Percentiles rank a stretch among this genome's conserved stretches.
Conservation (phyloP, 1,139 yeast species). For the Nematodospora anomalae region DNA sequence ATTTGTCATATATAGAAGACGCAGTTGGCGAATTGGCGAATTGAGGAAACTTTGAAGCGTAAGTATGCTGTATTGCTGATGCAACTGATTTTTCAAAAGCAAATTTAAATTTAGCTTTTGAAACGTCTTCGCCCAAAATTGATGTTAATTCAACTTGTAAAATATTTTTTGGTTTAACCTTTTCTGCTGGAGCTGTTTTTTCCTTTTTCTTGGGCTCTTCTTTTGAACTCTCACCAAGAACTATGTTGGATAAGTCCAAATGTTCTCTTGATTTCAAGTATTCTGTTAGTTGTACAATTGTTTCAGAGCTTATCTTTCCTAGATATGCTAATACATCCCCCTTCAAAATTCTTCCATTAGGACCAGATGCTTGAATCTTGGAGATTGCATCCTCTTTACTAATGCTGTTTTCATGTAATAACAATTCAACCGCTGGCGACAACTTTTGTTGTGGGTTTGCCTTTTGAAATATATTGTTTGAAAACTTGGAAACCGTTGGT, state of each 20-base stretch:
- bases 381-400: conserved; percentile 66
- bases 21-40: conserved; percentile 47
- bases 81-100: conserved; percentile 34
- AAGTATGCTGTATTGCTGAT: conserved; percentile 35
- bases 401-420: conserved; percentile 62
- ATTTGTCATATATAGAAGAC: conserved; percentile 27
- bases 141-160: conserved; percentile 28
- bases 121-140: conserved; percentile 27
- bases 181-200: conserved; percentile 12
- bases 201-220: conserved; percentile 13
- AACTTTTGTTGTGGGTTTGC: conserved; percentile 69
- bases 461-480: conserved; percentile 25
- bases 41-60: conserved; percentile 45
- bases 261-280: conserved; percentile 60
- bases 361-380: conserved; percentile 83
- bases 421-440: conserved; percentile 76
- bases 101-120: conserved; percentile 29
- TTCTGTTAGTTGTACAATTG: conserved; percentile 53
- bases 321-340: conserved; percentile 88
- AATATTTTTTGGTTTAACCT: conserved; percentile 32
- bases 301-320: conserved; percentile 62
- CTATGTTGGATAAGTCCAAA: conserved; percentile 75
- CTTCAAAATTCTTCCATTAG: conserved; percentile 79
- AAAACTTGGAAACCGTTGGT: conserved; percentile 11
- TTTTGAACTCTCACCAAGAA: conserved; percentile 34